Conservation (phyloP, 2,329 filamentous ascomycete species). For the Chaetomium strumarium region DNA sequence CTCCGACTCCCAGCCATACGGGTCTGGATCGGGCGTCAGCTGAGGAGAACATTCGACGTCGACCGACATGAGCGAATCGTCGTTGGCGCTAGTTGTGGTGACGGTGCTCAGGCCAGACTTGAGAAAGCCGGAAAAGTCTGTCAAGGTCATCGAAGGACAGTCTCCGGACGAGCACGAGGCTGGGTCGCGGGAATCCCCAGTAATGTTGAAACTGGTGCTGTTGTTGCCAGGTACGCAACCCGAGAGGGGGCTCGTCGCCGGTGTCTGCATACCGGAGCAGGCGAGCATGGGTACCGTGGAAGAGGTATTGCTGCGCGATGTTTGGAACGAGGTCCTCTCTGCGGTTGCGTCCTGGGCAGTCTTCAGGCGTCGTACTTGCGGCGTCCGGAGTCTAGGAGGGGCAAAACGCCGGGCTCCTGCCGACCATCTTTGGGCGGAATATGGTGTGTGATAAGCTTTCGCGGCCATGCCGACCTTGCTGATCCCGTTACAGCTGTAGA, state of each 20-base stretch:
- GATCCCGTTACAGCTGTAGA: conserved; percentile 27
- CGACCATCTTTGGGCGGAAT: conserved; percentile 13
- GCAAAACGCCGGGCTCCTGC: conserved; percentile 18
- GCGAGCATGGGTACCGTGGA: conserved; percentile 10
- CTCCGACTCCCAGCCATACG: conserved; percentile 29
- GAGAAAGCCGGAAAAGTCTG: conserved; percentile 24
- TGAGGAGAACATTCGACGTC: conserved; percentile 9
- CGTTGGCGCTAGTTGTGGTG: conserved; percentile 12
- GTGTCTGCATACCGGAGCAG: neutral
- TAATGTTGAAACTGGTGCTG: conserved; percentile 4
- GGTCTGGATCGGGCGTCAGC: conserved; percentile 18
- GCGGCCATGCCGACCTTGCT: conserved; percentile 43
- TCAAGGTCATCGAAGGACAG: conserved; percentile 10
- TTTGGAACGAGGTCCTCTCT: conserved; percentile 21
- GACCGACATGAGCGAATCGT: conserved; percentile 14
- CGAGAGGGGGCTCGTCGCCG: neutral
- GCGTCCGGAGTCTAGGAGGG: conserved; percentile 15
- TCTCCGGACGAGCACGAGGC: conserved; percentile 6
- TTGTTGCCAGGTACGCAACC: neutral
- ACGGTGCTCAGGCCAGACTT: conserved; percentile 9
- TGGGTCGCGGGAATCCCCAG: neutral
- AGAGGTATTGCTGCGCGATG: conserved; percentile 17
- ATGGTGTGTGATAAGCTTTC: conserved; percentile 34
- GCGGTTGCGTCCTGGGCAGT: conserved; percentile 21
- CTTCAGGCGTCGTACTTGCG: conserved; percentile 21